Evolutionary conservation across 495 filamentous ascomycete genomes (phyloP).

Genomic region (Tuber microsphaerosporum): DNA sequence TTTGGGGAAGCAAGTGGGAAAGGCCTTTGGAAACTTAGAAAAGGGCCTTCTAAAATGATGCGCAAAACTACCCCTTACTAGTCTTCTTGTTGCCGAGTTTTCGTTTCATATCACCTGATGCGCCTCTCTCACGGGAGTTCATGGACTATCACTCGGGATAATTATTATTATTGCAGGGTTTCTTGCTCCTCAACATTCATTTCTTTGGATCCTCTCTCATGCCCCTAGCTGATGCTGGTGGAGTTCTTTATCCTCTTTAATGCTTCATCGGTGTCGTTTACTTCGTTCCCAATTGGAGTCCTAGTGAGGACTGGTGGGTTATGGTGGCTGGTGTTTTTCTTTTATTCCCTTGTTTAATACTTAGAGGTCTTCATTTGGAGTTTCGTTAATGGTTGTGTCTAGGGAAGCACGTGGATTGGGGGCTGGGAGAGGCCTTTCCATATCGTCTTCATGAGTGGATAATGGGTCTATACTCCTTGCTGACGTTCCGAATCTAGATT

Average conservation of each 20-base stretch:
- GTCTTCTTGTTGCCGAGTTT: neutral
- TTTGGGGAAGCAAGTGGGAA: neutral
- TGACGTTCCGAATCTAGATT: neutral
- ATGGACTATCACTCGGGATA: neutral
- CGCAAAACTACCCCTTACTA: neutral
- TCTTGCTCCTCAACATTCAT: neutral
- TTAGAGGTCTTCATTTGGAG: neutral
- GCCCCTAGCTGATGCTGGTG: neutral
- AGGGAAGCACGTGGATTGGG: no score
- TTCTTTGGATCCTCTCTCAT: neutral
- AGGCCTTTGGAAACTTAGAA: neutral
- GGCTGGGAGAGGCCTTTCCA: neutral
- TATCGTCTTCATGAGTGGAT: neutral
- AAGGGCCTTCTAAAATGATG: neutral
- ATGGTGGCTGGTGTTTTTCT: neutral
- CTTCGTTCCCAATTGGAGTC: neutral
- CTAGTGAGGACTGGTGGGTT: neutral
- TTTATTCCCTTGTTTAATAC: neutral
- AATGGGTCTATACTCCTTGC: neutral
- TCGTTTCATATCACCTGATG: neutral
- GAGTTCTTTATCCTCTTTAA: neutral
- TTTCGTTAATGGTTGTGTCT: neutral
- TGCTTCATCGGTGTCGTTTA: neutral
- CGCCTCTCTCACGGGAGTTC: neutral
- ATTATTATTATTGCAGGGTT: neutral